These are phyloP conservation scores for Brettanomyces anomalus DNA, from an alignment of 805 yeast species.

Conservation along the genomic window DNA sequence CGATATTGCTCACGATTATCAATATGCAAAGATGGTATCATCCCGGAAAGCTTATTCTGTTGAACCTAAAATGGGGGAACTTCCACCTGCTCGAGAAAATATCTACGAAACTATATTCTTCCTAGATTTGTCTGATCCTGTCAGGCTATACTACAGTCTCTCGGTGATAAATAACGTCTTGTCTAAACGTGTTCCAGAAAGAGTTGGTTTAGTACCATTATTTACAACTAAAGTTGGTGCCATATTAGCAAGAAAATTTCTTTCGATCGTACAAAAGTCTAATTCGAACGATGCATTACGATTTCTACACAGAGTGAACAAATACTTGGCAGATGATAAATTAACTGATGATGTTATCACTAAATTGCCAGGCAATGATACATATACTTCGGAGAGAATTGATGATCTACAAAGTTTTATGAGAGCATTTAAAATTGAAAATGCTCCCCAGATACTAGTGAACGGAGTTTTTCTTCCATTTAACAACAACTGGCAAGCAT, in stretches of 20 bases:
- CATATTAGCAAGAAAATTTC: conserved; percentile 19
- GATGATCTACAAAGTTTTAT: conserved; percentile 12
- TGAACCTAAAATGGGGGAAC: conserved; percentile 40
- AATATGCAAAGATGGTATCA: conserved; percentile 37
- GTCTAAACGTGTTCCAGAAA: conserved; percentile 60
- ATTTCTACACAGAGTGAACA: conserved; percentile 16
- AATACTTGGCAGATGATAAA: background rate
- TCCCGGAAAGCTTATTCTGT: conserved; percentile 40
- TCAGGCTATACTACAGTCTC: conserved; percentile 41
- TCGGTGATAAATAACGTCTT: conserved; percentile 41
- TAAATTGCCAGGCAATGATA: background rate
- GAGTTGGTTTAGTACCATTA: conserved; percentile 74
- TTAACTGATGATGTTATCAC: background rate
- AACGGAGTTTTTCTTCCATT: conserved; percentile 64
- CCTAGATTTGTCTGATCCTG: conserved; percentile 45
- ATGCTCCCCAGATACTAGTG: conserved; percentile 45
- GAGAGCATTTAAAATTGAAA: conserved; percentile 29
- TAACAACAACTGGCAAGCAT: conserved; percentile 42
- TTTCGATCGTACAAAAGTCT: conserved; percentile 9
- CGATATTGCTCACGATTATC: conserved; percentile 57
- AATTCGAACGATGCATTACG: conserved; percentile 16
- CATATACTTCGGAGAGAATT: background rate
- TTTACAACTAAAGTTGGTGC: conserved; percentile 1
- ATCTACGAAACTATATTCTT: conserved; percentile 67
- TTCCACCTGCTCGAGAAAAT: conserved; percentile 67